Percentiles rank a stretch among this genome's conserved stretches.
phyloP scores from a whole-genome alignment of 352 stramenopile genomes.

The Bremia lactucae region DNA sequence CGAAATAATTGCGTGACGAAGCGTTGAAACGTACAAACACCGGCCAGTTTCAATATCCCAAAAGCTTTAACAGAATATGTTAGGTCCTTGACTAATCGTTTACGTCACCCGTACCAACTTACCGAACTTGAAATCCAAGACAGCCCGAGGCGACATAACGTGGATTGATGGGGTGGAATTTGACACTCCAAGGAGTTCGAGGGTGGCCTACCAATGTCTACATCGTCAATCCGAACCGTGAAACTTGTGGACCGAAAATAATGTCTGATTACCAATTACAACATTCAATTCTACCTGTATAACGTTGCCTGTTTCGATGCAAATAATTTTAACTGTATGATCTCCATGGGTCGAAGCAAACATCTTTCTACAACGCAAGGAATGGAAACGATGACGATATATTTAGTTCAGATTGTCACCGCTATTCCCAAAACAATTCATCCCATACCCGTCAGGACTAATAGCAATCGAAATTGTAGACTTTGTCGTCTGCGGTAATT shows the following conservation, averaged over 20 bases:
- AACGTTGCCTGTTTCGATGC: constrained; percentile 79
- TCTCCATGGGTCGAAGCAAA: constrained; percentile 97
- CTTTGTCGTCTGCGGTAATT: constrained; percentile 77
- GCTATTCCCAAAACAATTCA: constrained; percentile 1
- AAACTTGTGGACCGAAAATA: background rate
- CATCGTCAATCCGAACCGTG: background rate
- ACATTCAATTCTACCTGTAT: constrained; percentile 38
- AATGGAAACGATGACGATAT: background rate
- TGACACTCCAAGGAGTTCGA: constrained; percentile 94
- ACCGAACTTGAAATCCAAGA: constrained; percentile 92
- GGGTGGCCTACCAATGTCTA: constrained; percentile 79
- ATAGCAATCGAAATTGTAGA: constrained; percentile 85
- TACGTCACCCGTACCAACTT: too few relatives aligned
- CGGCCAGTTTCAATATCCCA: constrained; percentile 83
- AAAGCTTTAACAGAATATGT: too few relatives aligned
- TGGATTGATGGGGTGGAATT: constrained; percentile 93
- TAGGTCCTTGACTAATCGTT: too few relatives aligned
- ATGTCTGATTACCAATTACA: background rate
- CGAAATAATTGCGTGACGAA: constrained; percentile 93
- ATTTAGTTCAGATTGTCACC: background rate
- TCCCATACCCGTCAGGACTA: constrained; percentile 63
- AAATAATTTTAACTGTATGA: constrained; percentile 98
- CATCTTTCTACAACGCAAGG: constrained; percentile 70
- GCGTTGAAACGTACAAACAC: constrained; percentile 90
- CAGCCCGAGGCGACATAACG: constrained; percentile 94